Evolutionary conservation across 495 filamentous ascomycete species (phyloP), one percentile per base, ranked within the genome.

Genomic region (Cudoniella acicularis): DNA sequence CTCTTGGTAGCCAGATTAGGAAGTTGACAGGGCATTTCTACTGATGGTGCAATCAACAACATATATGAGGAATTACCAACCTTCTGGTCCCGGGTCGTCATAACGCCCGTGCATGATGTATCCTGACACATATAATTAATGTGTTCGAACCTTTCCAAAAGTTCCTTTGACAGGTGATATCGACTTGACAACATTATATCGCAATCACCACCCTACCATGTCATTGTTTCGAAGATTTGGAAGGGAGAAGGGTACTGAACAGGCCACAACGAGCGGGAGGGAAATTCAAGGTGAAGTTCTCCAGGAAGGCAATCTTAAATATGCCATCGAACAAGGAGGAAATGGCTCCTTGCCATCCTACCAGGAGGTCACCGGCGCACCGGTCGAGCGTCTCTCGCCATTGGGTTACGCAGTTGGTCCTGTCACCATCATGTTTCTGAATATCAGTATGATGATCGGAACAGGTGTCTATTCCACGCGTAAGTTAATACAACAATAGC

Each of bases 381-480:
- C 85, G 0, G 79, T 87, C 9, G 85, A 87, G 61, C 68, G 62
- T 0, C 59, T 69, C 16, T 87, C 83, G 10, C 83, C 85, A 0
- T 68, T 88, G 21, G 85, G 84, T 3, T 86, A 86, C 64, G 67
- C 76, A 2, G 84, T 86, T 10, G 78, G 78, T 2, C 73, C 71
- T 10, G 53, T 82, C 50, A 82, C 82, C 10, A 79, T 82, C 20
- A 71, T 86, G 40, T 83, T 83, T 59, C 67, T 88, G 23, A 87
- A 87, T 57, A 62, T 88, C 23, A 83, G 79, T 59, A 79, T 81
- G 65, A 88, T 87, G 83, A 78, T 88, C 54, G 85, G 85, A 0
- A 87, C 84, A 0, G 84, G 85, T 11, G 77, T 88, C 2, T 88
- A 83, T 67, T 84, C 83, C 17, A 86, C 84, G 6, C 84, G 82